Base-by-base conservation (phyloP, 176 grass and related monocot genomes). In the Juncus inflexus region DNA sequence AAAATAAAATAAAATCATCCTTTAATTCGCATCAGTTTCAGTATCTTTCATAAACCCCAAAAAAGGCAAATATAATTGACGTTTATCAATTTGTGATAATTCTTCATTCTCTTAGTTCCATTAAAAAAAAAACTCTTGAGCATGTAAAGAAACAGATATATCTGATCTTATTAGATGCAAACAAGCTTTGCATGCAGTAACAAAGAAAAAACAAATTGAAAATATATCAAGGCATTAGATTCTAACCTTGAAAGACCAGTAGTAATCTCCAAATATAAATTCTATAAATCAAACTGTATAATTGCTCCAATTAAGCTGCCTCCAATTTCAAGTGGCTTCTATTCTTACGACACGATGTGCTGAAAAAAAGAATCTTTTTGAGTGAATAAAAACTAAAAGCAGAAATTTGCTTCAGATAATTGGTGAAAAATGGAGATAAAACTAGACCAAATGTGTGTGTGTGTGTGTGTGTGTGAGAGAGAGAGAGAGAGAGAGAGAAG, bases 221-320 rank as follows among this genome's bases (percentile, higher is more conserved):
- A 47, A 47, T 47, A 9, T 6, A 1, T 47, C 2, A 10, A 42
- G 19, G 15, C 42, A 19, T 71, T 50, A 42, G 15, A 71, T 45
- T 60, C 68, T 71, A 60, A 71, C 68, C 68, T 60, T 14, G 37
- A 60, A 56, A 58, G 3, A 71, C 4, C 40, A 60, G 28, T 58
- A 42, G 15, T 38, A 67, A 67, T 67, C 54, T 57, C 67, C 38
- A 45, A 71, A 41, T 4, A 11, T 8, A n/a, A 16, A 1, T 9
- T 49, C 40, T 35, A 8, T 4, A 71, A 71, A 12, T 59, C 57
- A 9, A 70, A 55, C 1, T 58, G 39, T 0, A 41, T 37, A 70
- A 58, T 70, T 70, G 14, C 51, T 57, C 35, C 36, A 40, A 6
- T 39, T 69, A 13, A 47, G 7, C 8, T 37, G 9, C 15, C 19